These are phyloP conservation scores for Colletotrichum chlorophyti DNA, from an alignment of 2,329 filamentous ascomycete genomes.

Conservation along the genomic window DNA sequence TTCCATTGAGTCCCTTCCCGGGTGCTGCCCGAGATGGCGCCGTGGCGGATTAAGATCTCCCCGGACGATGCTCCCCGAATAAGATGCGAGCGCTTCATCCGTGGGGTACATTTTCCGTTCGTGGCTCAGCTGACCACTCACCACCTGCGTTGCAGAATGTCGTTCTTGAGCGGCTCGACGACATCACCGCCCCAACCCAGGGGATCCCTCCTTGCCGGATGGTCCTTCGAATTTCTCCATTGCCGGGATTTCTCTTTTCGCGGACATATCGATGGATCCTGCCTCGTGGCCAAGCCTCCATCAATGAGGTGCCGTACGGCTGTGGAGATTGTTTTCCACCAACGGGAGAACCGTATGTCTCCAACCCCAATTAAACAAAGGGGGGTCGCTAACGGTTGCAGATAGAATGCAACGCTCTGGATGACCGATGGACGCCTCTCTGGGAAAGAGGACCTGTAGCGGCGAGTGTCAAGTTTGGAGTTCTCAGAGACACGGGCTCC, in stretches of 20 bases:
- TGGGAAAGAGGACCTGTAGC: too few species aligned
- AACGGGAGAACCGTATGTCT: constrained; percentile 9
- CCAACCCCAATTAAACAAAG: constrained; percentile 9
- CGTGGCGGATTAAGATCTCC: background rate
- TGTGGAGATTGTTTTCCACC: constrained; percentile 24
- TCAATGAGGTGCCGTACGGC: constrained; percentile 11
- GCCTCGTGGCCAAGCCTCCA: constrained; percentile 11
- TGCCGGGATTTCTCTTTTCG: constrained; percentile 17
- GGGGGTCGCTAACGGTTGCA: background rate
- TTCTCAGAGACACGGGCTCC: background rate
- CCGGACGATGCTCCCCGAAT: background rate
- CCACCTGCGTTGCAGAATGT: too few species aligned
- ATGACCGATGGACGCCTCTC: too few species aligned
- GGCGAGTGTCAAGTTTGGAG: too few species aligned
- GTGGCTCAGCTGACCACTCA: too few species aligned
- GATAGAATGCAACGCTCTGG: constrained; percentile 1
- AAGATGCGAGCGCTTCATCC: background rate
- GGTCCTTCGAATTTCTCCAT: constrained; percentile 21
- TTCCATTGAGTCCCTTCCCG: constrained; percentile 14
- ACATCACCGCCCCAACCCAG: background rate
- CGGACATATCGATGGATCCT: constrained; percentile 15
- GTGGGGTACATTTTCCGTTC: background rate
- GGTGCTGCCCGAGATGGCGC: constrained; percentile 14
- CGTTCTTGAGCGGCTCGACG: background rate
- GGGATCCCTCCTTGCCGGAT: background rate